phyloP scores from a whole-genome alignment of 768 basidiomycete genomes.

The Tulasnella calospora region DNA sequence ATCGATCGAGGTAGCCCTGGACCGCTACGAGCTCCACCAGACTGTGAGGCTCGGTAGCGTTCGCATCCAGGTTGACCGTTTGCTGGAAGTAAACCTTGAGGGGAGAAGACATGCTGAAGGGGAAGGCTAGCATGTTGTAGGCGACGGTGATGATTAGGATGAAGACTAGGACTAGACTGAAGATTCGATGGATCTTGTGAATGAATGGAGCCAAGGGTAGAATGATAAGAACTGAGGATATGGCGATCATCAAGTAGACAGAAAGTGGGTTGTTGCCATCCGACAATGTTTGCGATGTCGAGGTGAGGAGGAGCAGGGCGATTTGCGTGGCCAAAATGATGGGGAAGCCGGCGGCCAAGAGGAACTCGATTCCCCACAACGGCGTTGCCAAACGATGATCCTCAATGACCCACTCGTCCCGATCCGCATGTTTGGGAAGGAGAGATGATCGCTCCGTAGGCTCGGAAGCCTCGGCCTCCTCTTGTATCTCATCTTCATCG shows the following conservation, averaged over 20 bases:
- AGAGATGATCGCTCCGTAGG: conserved; percentile 58
- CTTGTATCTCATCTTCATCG: conserved; percentile 13
- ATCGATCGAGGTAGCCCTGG: conserved; percentile 41
- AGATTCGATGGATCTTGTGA: conserved; percentile 45
- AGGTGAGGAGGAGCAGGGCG: conserved; percentile 44
- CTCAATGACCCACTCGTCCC: background rate
- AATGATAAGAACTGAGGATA: conserved; percentile 49
- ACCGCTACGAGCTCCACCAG: conserved; percentile 32
- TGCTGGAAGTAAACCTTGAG: conserved; percentile 72
- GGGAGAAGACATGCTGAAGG: conserved; percentile 57
- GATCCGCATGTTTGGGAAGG: conserved; percentile 32
- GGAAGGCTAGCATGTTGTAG: conserved; percentile 49
- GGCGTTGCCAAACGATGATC: conserved; percentile 34
- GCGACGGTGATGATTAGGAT: conserved; percentile 43
- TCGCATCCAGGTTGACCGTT: conserved; percentile 44
- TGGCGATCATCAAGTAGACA: conserved; percentile 50
- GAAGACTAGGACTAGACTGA: conserved; percentile 40
- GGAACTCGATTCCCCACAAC: conserved; percentile 58
- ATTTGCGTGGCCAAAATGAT: conserved; percentile 53
- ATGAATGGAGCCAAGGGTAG: conserved; percentile 63
- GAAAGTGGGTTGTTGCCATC: conserved; percentile 53
- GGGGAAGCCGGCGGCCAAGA: conserved; percentile 52
- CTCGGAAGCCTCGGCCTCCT: conserved; percentile 2
- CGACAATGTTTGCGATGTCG: conserved; percentile 53
- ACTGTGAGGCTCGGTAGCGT: conserved; percentile 28